Evolutionary conservation across 768 basidiomycete species (phyloP), one percentile per base, ranked within the genome.

Genomic region (Lactarius deliciosus): DNA sequence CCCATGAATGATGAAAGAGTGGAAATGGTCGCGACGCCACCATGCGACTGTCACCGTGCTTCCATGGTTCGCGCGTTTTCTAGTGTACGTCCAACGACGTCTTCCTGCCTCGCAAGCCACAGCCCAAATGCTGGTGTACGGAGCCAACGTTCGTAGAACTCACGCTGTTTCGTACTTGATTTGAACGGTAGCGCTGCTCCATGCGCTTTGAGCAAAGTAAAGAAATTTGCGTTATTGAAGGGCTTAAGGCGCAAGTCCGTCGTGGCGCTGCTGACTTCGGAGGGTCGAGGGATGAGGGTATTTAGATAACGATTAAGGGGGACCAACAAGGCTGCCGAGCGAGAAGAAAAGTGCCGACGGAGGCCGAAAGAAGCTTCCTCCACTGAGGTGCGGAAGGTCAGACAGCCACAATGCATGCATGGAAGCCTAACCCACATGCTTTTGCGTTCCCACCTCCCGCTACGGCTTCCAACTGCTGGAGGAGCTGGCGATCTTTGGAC

Each of bases 221-320:
- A 81, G 75, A 94, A 94, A 61, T 85, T 82, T 1, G 77, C 76
- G 45, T 83, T 77, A 72, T 83, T 90, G 75, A 94, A 95, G 2
- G 90, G 82, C 70, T 86, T 90, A 55, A 92, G 79, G 13, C 86
- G 81, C 28, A 68, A 15, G 16, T 71, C 70, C 2, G 69, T 64
- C 57, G 74, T 71, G 18, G 79, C 72, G 38, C 82, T 75, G 38
- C 73, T 70, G 3, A 66, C 53, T 71, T 87, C 86, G 9, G 80
- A 76, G 7, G 86, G 88, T 22, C 86, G 82, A 65, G 92, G 92
- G 75, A 95, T 92, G 57, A 96, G 83, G 1, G 89, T 89, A 66
- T 91, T 90, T 50, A 98, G 86, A 79, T 98, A 98, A 70, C 96
- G 86, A 71, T 96, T 89, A 5, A 98, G 82, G 0, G 96, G 96